phyloP scores from a whole-genome alignment of 805 yeast species.

The Cyberlindnera saturnus region DNA sequence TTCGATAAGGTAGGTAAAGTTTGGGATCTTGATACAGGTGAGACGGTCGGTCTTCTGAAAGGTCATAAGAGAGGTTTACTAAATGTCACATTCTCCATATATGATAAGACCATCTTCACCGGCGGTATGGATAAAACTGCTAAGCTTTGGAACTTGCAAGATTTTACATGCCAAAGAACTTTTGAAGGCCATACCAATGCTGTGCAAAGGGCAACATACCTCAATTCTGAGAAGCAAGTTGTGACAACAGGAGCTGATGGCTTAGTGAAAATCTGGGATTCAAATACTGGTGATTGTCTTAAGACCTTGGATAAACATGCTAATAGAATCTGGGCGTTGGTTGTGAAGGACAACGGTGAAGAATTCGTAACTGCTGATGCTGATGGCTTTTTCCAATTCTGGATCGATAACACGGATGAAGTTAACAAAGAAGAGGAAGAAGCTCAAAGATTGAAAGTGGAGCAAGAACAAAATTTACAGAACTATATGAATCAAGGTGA shows the following conservation, averaged over 20 bases:
- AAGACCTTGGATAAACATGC: constrained; percentile 90
- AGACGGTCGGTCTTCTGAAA: constrained; percentile 71
- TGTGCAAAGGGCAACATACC: constrained; percentile 73
- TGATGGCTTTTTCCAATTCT: constrained; percentile 83
- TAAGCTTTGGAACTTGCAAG: constrained; percentile 81
- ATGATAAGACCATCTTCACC: constrained; percentile 71
- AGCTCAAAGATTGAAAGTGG: constrained; percentile 53
- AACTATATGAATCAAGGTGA: constrained; percentile 68
- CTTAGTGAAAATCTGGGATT: constrained; percentile 85
- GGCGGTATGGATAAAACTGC: constrained; percentile 91
- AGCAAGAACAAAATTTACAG: constrained; percentile 81
- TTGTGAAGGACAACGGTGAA: constrained; percentile 58
- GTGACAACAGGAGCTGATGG: constrained; percentile 90
- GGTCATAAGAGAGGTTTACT: constrained; percentile 96
- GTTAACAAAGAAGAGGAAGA: constrained; percentile 45
- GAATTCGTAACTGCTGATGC: constrained; percentile 86
- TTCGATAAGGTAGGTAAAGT: constrained; percentile 89
- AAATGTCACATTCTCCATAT: constrained; percentile 80
- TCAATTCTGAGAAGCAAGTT: constrained; percentile 61
- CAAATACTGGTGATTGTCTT: constrained; percentile 66
- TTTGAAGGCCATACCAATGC: constrained; percentile 94
- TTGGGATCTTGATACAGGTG: constrained; percentile 86
- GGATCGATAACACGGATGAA: constrained; percentile 86
- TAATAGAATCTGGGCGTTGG: constrained; percentile 91
- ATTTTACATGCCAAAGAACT: constrained; percentile 70